Evolutionary conservation across 257 asterid genomes (phyloP).

Genomic region (Ehretia macrophylla): DNA sequence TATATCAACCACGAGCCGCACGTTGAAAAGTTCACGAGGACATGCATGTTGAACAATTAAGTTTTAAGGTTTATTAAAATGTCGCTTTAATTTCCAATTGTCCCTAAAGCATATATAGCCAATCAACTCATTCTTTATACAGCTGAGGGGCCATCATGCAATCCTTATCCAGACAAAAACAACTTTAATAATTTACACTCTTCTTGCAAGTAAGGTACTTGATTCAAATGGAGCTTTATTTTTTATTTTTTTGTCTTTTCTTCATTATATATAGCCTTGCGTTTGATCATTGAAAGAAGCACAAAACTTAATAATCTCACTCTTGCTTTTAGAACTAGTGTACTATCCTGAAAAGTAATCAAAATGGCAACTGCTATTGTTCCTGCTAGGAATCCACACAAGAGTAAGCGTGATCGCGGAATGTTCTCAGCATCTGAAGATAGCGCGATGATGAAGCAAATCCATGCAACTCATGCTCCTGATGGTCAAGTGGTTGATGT

Average conservation of each 20-base stretch:
- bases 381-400: conserved; percentile 25
- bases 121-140: conserved; percentile 6
- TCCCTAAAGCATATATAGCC: neutral
- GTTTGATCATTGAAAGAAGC: conserved; percentile 8
- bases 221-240: conserved; percentile 14
- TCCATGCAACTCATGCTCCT: conserved; percentile 57
- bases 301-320: conserved; percentile 1
- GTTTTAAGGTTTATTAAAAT: too few relatives aligned
- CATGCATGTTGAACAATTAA: too few relatives aligned
- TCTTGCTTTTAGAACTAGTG: conserved; percentile 1
- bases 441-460: conserved; percentile 43
- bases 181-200: conserved; percentile 41
- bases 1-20: too few relatives aligned
- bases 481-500: conserved; percentile 47
- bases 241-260: conserved; percentile 10
- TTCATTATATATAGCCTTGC: conserved; percentile 46
- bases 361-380: conserved; percentile 30
- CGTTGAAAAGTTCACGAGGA: too few relatives aligned
- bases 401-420: conserved; percentile 30
- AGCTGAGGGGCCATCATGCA: conserved; percentile 27
- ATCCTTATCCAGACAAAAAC: conserved; percentile 30
- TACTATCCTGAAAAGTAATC: neutral
- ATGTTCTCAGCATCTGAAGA: conserved; percentile 44
- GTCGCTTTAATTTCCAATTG: too few relatives aligned
- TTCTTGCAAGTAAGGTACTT: conserved; percentile 75